Conservation (phyloP, 2,329 filamentous ascomycete genomes). For the Colletotrichum orchidophilum region DNA sequence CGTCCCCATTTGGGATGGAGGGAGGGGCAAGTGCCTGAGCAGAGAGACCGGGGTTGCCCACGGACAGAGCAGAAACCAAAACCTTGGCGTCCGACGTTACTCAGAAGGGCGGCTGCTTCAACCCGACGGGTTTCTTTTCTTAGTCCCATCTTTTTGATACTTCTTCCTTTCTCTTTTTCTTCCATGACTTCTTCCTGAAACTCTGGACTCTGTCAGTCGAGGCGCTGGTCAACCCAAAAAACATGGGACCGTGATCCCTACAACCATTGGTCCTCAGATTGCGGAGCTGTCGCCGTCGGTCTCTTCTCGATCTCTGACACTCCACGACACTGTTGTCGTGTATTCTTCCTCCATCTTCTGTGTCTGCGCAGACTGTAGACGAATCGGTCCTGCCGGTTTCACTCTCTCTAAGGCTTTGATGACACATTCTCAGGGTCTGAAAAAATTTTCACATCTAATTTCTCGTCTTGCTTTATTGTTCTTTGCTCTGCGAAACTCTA, state of each 20-base stretch:
- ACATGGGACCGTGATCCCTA: constrained; percentile 2
- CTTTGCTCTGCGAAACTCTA: not conserved
- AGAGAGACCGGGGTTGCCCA: constrained; percentile 3
- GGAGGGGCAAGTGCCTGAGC: not conserved
- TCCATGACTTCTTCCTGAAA: constrained; percentile 25
- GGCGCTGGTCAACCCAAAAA: not conserved
- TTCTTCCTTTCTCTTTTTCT: not conserved
- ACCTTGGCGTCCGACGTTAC: constrained; percentile 29
- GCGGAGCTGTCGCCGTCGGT: not conserved
- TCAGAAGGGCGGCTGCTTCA: not conserved
- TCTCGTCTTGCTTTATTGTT: constrained; percentile 8
- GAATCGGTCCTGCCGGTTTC: not conserved
- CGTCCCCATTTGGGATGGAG: not conserved
- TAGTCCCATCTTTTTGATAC: not conserved
- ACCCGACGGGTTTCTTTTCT: constrained; percentile 8
- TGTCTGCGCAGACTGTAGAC: not conserved
- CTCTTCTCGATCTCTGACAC: constrained; percentile 4
- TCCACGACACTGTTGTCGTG: not conserved
- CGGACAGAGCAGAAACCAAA: constrained; percentile 19
- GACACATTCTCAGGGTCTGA: not conserved
- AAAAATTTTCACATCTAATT: not conserved
- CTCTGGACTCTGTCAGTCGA: constrained; percentile 15
- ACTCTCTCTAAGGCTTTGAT: not conserved
- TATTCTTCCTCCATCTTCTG: not conserved
- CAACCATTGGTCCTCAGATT: not conserved